A percentile compares a stretch with the other conserved stretches of the same genome.
These are phyloP conservation scores for Candolleomyces eurysporus DNA, from an alignment of 768 basidiomycete genomes.

Conservation along the genomic window DNA sequence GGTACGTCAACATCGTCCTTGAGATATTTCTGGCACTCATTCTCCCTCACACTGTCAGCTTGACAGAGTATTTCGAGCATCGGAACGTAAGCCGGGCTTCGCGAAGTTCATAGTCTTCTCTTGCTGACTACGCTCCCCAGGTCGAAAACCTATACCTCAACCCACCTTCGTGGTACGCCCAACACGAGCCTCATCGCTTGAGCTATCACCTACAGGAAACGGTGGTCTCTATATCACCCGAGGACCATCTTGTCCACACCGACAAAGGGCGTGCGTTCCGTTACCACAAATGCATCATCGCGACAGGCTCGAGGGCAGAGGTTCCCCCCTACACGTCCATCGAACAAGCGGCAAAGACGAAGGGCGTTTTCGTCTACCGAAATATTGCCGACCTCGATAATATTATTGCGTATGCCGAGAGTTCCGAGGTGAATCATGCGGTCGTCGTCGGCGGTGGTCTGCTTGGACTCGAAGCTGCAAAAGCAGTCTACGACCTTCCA, in stretches of 20 bases:
- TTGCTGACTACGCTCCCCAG: slow-evolving; percentile 13
- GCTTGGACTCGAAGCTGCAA: slow-evolving; percentile 73
- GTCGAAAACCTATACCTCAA: slow-evolving; percentile 63
- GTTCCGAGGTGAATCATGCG: slow-evolving; percentile 42
- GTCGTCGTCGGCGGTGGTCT: slow-evolving; percentile 69
- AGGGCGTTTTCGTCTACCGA: slow-evolving; percentile 71
- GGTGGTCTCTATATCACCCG: slow-evolving; percentile 37
- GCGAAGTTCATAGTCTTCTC: not conserved
- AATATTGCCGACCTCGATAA: slow-evolving; percentile 66
- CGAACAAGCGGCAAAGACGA: slow-evolving; percentile 34
- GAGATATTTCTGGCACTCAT: not conserved
- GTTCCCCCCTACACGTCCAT: slow-evolving; percentile 57
- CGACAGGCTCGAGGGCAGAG: slow-evolving; percentile 66
- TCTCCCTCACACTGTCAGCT: slow-evolving; percentile 10
- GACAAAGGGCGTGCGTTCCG: slow-evolving; percentile 39
- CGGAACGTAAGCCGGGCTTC: slow-evolving; percentile 30
- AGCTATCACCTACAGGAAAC: slow-evolving; percentile 49
- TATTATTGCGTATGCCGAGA: slow-evolving; percentile 58
- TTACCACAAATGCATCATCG: slow-evolving; percentile 66
- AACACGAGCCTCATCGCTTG: slow-evolving; percentile 57
- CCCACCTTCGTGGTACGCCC: slow-evolving; percentile 53
- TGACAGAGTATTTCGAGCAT: slow-evolving; percentile 64
- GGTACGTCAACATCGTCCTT: slow-evolving; percentile 23
- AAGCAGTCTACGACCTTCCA: slow-evolving; percentile 62
- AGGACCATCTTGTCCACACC: slow-evolving; percentile 43